Evolutionary conservation across 108 stramenopile genomes (phyloP).

Genomic region (Aurantiochytrium sp.): DNA sequence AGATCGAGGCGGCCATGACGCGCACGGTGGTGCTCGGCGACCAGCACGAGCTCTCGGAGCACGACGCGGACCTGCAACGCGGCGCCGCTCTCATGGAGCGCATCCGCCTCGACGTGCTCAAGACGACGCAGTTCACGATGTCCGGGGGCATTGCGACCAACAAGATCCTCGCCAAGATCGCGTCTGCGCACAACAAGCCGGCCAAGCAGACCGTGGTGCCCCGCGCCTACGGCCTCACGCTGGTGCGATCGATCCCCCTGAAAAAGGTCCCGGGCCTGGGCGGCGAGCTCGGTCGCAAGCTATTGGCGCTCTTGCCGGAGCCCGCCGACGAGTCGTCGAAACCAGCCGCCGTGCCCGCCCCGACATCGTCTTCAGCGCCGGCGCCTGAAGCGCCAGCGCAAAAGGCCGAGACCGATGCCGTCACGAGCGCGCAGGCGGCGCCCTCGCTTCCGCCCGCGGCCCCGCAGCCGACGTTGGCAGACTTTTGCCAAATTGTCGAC

Average conservation of each 20-base stretch:
- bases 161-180: slow-evolving; percentile 51
- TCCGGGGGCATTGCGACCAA: slow-evolving; percentile 49
- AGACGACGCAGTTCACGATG: slow-evolving; percentile 45
- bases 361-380: not conserved
- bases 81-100: slow-evolving; percentile 43
- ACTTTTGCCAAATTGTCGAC: not conserved
- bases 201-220: slow-evolving; percentile 50
- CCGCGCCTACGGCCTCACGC: slow-evolving; percentile 13
- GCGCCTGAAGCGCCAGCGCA: not conserved
- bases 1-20: not conserved
- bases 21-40: not conserved
- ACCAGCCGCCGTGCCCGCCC: not conserved
- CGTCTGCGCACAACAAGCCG: slow-evolving; percentile 48
- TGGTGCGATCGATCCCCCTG: slow-evolving; percentile 39
- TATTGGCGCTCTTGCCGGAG: not conserved
- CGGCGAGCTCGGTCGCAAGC: slow-evolving; percentile 42
- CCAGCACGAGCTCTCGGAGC: not conserved
- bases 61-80: slow-evolving; percentile 35
- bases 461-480: not conserved
- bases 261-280: slow-evolving; percentile 46
- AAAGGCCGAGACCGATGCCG: too few species aligned
- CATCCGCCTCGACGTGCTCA: slow-evolving; percentile 39
- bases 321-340: too few species aligned
- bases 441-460: too few species aligned
- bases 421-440: too few species aligned